These are phyloP conservation scores for Sordariomycetes sp. DNA, from an alignment of 2,329 filamentous ascomycete genomes.

Conservation along the genomic window DNA sequence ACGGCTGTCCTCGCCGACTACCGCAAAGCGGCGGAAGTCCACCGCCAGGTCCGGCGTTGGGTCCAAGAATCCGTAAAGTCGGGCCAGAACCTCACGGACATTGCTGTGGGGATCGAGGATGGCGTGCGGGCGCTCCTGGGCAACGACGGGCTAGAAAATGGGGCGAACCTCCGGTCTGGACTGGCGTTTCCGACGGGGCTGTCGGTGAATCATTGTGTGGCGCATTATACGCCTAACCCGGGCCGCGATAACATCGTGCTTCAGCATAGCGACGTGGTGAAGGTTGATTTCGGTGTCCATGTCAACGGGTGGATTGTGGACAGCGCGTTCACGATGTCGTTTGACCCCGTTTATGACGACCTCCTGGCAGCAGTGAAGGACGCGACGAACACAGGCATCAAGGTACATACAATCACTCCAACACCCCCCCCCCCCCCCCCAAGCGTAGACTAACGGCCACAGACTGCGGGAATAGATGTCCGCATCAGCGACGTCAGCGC, in stretches of 20 bases:
- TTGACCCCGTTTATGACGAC: slow-evolving; percentile 62
- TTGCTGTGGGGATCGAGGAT: slow-evolving; percentile 79
- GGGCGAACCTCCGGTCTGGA: slow-evolving; percentile 64
- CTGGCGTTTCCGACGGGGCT: slow-evolving; percentile 82
- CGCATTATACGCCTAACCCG: slow-evolving; percentile 78
- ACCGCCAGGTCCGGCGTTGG: slow-evolving; percentile 76
- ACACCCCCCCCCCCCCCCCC: neutral
- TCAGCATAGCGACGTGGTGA: slow-evolving; percentile 62
- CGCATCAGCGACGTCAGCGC: slow-evolving; percentile 61
- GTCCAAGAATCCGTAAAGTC: slow-evolving; percentile 71
- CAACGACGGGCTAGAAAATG: slow-evolving; percentile 51
- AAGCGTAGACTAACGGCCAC: neutral
- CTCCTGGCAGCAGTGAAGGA: slow-evolving; percentile 60
- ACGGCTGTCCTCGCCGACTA: slow-evolving; percentile 39
- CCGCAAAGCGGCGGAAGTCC: slow-evolving; percentile 75
- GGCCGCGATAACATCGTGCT: slow-evolving; percentile 63
- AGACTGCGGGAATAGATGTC: slow-evolving; percentile 66
- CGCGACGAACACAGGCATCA: slow-evolving; percentile 74
- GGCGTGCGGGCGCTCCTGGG: slow-evolving; percentile 47
- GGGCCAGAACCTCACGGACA: slow-evolving; percentile 66
- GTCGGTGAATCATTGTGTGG: slow-evolving; percentile 73
- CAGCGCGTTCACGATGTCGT: slow-evolving; percentile 66
- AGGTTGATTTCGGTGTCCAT: slow-evolving; percentile 71
- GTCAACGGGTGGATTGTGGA: slow-evolving; percentile 70
- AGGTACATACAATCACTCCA: slow-evolving; percentile 21